Evolutionary conservation across 805 yeast genomes (phyloP).

Genomic region (Ogataea wickerhamii): DNA sequence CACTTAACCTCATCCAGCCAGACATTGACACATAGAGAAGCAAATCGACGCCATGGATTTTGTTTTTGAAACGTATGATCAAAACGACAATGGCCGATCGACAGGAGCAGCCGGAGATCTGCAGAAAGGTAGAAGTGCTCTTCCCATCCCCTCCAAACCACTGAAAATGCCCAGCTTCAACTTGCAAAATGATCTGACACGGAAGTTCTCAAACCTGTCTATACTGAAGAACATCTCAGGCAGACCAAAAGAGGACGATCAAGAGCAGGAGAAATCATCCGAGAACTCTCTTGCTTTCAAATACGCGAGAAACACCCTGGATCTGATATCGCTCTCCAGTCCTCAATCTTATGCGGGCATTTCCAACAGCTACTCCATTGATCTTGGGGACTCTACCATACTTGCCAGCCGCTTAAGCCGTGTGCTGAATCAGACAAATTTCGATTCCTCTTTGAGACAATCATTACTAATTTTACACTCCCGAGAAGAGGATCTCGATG

Average conservation of each 20-base stretch:
- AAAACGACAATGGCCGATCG: slow-evolving; percentile 7
- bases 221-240: slow-evolving; percentile 28
- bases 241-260: slow-evolving; percentile 7
- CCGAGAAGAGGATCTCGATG: slow-evolving; percentile 26
- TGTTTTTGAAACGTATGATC: slow-evolving; percentile 26
- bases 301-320: slow-evolving; percentile 47
- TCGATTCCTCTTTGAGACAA: slow-evolving; percentile 35
- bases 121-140: slow-evolving; percentile 3
- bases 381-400: slow-evolving; percentile 16
- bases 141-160: slow-evolving; percentile 40
- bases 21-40: too few species aligned
- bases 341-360: slow-evolving; percentile 3
- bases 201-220: slow-evolving; percentile 34
- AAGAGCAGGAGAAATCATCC: slow-evolving; percentile 6
- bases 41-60: slow-evolving; percentile 33
- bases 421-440: slow-evolving; percentile 43
- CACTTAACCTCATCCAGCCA: too few species aligned
- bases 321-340: slow-evolving; percentile 26
- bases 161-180: slow-evolving; percentile 36
- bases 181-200: slow-evolving; percentile 34
- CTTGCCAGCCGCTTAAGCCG: slow-evolving; percentile 46
- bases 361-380: slow-evolving; percentile 5
- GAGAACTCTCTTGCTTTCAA: slow-evolving; percentile 36
- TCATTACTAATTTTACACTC: slow-evolving; percentile 27
- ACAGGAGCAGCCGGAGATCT: slow-evolving; percentile 2